phyloP scores from a whole-genome alignment of 2,329 filamentous ascomycete genomes.

The Fusarium sterilihyphosum region DNA sequence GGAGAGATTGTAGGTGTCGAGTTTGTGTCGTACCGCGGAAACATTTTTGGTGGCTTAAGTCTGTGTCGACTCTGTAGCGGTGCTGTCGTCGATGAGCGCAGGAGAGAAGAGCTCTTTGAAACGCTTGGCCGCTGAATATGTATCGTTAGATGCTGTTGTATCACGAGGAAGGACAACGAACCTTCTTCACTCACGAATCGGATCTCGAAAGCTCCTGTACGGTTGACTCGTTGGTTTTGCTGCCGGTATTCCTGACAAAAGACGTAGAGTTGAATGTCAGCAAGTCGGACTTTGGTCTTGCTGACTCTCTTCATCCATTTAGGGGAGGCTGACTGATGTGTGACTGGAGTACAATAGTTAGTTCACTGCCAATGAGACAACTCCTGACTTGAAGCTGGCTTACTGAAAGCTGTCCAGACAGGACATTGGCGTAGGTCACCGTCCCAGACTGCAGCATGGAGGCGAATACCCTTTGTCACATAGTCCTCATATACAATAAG shows the following conservation, averaged over 20 bases:
- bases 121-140: slow-evolving; percentile 37
- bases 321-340: slow-evolving; percentile 58
- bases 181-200: slow-evolving; percentile 57
- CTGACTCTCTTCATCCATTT: slow-evolving; percentile 63
- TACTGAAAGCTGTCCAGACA: slow-evolving; percentile 73
- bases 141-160: slow-evolving; percentile 11
- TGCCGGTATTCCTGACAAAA: slow-evolving; percentile 67
- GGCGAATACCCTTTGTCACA: slow-evolving; percentile 58
- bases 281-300: slow-evolving; percentile 60
- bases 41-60: not conserved
- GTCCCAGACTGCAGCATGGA: slow-evolving; percentile 66
- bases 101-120: slow-evolving; percentile 56
- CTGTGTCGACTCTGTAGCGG: slow-evolving; percentile 24
- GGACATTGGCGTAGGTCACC: slow-evolving; percentile 65
- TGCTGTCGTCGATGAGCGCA: slow-evolving; percentile 24
- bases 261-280: slow-evolving; percentile 66
- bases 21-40: not conserved
- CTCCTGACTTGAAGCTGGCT: slow-evolving; percentile 22
- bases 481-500: slow-evolving; percentile 65
- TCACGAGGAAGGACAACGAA: slow-evolving; percentile 28
- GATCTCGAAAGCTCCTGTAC: slow-evolving; percentile 61
- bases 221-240: slow-evolving; percentile 60
- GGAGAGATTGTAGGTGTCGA: not conserved
- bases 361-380: not conserved
- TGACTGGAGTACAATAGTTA: slow-evolving; percentile 53